Evolutionary conservation across 495 filamentous ascomycete genomes (phyloP).

Genomic region (Lichenothelia convexa): DNA sequence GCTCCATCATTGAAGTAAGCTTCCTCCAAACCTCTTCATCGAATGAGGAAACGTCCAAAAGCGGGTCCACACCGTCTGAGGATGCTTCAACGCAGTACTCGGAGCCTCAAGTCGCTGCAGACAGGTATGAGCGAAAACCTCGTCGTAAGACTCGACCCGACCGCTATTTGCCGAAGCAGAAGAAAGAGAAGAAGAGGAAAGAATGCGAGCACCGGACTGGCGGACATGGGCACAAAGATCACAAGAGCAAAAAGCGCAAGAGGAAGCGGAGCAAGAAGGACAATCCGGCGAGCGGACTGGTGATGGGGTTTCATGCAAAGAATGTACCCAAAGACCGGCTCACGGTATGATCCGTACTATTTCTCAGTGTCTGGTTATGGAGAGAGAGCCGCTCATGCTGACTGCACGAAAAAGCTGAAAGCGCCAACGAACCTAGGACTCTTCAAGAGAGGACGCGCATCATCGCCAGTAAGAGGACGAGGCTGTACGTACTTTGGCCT

Average conservation of each 20-base stretch:
- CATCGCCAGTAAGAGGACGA: conserved; percentile 33
- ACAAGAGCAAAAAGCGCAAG: conserved; percentile 18
- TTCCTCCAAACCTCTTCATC: too few species aligned
- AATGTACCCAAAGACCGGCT: conserved; percentile 40
- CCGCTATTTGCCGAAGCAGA: conserved; percentile 29
- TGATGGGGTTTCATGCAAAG: conserved; percentile 43
- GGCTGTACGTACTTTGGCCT: conserved; percentile 21
- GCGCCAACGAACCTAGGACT: conserved; percentile 37
- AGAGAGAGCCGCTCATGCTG: conserved; percentile 8
- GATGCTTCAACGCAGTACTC: not conserved
- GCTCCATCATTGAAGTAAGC: too few species aligned
- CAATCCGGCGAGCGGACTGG: conserved; percentile 29
- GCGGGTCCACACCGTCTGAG: too few species aligned
- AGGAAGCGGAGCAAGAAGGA: conserved; percentile 18
- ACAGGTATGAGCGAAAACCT: conserved; percentile 15
- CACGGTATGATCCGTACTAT: conserved; percentile 12
- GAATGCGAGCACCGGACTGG: too few species aligned
- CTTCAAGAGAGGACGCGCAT: conserved; percentile 53
- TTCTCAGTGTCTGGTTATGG: not conserved
- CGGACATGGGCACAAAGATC: too few species aligned
- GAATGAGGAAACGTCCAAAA: too few species aligned
- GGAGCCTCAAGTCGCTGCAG: not conserved
- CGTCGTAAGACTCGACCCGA: conserved; percentile 18
- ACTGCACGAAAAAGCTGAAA: conserved; percentile 31
- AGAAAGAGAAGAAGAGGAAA: conserved; percentile 19